Base-by-base conservation (phyloP, 2,329 filamentous ascomycete species). In the Shiraia bambusicola region DNA sequence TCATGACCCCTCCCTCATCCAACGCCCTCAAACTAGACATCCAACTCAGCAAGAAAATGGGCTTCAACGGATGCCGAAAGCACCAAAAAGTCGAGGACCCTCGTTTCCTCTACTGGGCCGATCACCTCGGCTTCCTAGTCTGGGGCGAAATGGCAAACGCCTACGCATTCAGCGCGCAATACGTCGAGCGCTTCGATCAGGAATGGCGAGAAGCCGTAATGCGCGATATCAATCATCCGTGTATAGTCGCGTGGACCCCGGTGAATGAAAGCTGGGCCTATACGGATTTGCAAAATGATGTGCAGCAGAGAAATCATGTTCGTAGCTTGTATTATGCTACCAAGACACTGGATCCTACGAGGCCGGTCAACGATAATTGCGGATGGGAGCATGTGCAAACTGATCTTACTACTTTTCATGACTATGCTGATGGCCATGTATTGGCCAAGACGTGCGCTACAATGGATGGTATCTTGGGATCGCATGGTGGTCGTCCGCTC, bases 281-380 rank as follows among this genome's bases (percentile, higher is more conserved):
- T 52, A 74, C 79, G 0, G 72, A 76, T 26, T 71, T 86, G 25
- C 76, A 77, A 46, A 72, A 77, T 33, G 77, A 73, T 40, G 67
- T 75, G 6, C 72, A 78, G 41, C 82, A 87, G 63, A 74, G 82
- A 11, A 78, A 84, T 54, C 83, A 86, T 53, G 75, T 86, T 34
- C 76, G 81, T 14, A 73, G 76, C 12, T 71, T 86, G 2, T 86
- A 86, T 59, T 81, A 81, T 53, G 60, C 78, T 42, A 86, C 83
- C 8, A 86, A 84, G 74, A 74, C 74, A 0, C 72, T 86, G 2
- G 83, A 87, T 49, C 73, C 79, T 1, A 84, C 78, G 0, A 70
- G 83, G 5, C 81, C 81, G 12, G 74, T 87, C 56, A 87, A 86
- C 56, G 83, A 86, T 62, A 86, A 87, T 63, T 86, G 83, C 50